Percentiles rank a stretch among this genome's conserved stretches.
These are phyloP conservation scores for Cruciata laevipes DNA, from an alignment of 257 asterid species.

Conservation along the genomic window DNA sequence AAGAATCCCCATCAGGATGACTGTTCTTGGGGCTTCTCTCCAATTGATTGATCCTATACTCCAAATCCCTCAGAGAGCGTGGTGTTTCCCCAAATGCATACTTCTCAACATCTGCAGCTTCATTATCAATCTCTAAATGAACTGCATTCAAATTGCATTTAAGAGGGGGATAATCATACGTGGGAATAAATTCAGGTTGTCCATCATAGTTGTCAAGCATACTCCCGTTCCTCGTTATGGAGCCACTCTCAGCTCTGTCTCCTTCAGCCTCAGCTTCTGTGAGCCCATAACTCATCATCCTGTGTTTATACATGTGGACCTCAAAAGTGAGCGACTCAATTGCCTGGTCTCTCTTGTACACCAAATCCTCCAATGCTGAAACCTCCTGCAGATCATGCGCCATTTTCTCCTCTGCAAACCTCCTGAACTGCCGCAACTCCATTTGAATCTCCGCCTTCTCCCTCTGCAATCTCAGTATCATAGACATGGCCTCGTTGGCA, in stretches of 20 bases:
- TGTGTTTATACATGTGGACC: constrained; percentile 66
- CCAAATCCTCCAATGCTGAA: constrained; percentile 59
- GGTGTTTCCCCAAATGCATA: constrained; percentile 72
- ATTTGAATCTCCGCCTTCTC: constrained; percentile 88
- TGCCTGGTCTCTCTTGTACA: constrained; percentile 80
- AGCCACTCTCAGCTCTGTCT: constrained; percentile 24
- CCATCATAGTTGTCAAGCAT: constrained; percentile 38
- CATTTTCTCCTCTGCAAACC: constrained; percentile 86
- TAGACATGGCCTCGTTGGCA: constrained; percentile 95
- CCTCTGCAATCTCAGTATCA: constrained; percentile 91
- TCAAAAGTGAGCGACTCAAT: constrained; percentile 75
- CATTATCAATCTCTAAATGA: constrained; percentile 46
- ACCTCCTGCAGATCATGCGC: constrained; percentile 86
- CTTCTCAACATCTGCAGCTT: constrained; percentile 59
- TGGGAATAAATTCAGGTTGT: constrained; percentile 34
- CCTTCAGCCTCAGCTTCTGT: constrained; percentile 57
- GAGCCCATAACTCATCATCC: constrained; percentile 84
- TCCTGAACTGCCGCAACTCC: constrained; percentile 88
- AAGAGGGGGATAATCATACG: constrained; percentile 66
- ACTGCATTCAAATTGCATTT: constrained; percentile 53
- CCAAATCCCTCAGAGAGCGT: constrained; percentile 62
- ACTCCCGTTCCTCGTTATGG: constrained; percentile 39
- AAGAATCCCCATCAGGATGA: constrained; percentile 49
- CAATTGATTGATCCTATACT: constrained; percentile 60
- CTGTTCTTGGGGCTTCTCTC: constrained; percentile 62